These are phyloP conservation scores for Metschnikowia gelsemii DNA, from an alignment of 805 yeast genomes.

Conservation along the genomic window DNA sequence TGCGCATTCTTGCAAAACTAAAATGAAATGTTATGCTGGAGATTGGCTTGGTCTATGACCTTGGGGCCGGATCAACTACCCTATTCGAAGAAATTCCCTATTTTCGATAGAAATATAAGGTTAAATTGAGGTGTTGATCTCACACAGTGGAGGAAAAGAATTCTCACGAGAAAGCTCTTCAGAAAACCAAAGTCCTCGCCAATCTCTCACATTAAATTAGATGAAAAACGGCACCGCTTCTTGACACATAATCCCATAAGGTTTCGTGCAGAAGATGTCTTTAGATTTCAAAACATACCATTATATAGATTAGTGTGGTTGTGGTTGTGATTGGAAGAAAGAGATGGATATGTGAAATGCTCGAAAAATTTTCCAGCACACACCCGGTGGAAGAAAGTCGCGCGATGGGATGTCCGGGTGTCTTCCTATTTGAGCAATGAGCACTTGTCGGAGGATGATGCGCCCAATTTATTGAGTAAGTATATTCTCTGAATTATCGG, in stretches of 20 bases:
- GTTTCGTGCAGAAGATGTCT: slow-evolving; percentile 26
- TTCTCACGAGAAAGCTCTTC: neutral
- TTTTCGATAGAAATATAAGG: too few relatives aligned
- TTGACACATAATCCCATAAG: slow-evolving; percentile 24
- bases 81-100: too few relatives aligned
- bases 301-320: slow-evolving; percentile 13
- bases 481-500: too few relatives aligned
- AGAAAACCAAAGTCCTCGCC: neutral
- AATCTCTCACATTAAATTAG: slow-evolving; percentile 11
- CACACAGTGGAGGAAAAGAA: too few relatives aligned
- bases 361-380: neutral
- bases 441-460: too few relatives aligned
- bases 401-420: slow-evolving; percentile 7
- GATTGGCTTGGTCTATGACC: slow-evolving; percentile 10
- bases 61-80: slow-evolving; percentile 1
- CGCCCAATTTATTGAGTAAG: too few relatives aligned
- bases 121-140: too few relatives aligned
- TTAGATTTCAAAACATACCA: slow-evolving; percentile 30
- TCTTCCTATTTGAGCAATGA: too few relatives aligned
- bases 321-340: neutral
- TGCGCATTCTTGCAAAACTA: slow-evolving; percentile 25
- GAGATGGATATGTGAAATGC: too few relatives aligned
- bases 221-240: slow-evolving; percentile 28
- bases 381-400: neutral
- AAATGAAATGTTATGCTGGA: slow-evolving; percentile 10